Evolutionary conservation across 2,329 filamentous ascomycete genomes (phyloP).

Genomic region (Penicillium occitanis): DNA sequence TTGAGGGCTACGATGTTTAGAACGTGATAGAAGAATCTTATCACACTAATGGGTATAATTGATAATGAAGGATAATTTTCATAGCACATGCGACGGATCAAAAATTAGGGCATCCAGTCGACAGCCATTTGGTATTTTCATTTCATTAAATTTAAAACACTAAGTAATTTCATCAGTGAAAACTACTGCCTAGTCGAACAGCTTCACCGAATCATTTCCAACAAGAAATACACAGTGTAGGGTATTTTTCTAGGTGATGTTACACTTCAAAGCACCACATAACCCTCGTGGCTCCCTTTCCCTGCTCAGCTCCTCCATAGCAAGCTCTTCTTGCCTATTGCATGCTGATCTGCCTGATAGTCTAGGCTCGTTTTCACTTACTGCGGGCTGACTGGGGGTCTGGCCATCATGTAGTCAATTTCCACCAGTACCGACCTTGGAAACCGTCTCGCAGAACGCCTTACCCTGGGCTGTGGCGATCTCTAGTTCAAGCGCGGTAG

Average conservation of each 20-base stretch:
- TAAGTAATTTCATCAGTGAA: background rate
- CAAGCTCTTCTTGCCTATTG: background rate
- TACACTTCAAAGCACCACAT: slow-evolving; percentile 10
- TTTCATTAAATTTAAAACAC: too few relatives aligned
- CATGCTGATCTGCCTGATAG: slow-evolving; percentile 52
- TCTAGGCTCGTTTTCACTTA: background rate
- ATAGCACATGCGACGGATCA: background rate
- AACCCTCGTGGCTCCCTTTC: background rate
- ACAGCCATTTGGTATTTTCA: background rate
- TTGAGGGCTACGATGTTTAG: background rate
- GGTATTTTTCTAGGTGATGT: background rate
- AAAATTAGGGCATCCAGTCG: background rate
- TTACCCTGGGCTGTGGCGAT: slow-evolving; percentile 81
- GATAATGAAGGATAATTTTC: background rate
- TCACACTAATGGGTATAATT: background rate
- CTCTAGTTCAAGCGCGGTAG: slow-evolving; percentile 70
- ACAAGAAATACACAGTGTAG: background rate
- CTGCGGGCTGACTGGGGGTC: background rate
- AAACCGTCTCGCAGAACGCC: slow-evolving; percentile 74
- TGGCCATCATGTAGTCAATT: slow-evolving; percentile 55
- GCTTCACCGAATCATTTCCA: background rate
- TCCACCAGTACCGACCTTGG: slow-evolving; percentile 61
- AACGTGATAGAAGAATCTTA: background rate
- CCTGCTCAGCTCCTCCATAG: background rate
- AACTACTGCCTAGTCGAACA: background rate